Evolutionary conservation across 805 yeast genomes (phyloP).

Genomic region (Suhomyces kilbournensis): DNA sequence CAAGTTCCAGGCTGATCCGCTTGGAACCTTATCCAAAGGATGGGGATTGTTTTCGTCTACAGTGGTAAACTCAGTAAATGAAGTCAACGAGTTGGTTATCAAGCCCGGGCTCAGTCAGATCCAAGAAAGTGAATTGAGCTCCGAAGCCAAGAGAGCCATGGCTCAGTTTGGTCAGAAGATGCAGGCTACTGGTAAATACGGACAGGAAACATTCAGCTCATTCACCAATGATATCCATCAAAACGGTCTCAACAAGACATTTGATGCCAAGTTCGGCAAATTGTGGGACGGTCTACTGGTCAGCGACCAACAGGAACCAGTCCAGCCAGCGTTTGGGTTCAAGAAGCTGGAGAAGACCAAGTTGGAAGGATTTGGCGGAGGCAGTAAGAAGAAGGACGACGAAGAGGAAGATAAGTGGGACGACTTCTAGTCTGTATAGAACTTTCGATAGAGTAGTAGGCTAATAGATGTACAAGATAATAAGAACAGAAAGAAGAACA

Average conservation of each 20-base stretch:
- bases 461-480: background rate
- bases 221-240: conserved; percentile 48
- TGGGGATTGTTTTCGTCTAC: conserved; percentile 93
- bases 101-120: conserved; percentile 87
- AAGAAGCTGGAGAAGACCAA: conserved; percentile 60
- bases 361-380: conserved; percentile 48
- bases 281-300: conserved; percentile 55
- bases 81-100: conserved; percentile 83
- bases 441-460: background rate
- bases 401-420: conserved; percentile 65
- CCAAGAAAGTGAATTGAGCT: conserved; percentile 70
- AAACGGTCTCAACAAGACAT: conserved; percentile 34
- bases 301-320: conserved; percentile 32
- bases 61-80: conserved; percentile 76
- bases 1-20: conserved; percentile 75
- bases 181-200: conserved; percentile 79
- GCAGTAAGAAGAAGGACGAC: conserved; percentile 32
- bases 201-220: conserved; percentile 62
- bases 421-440: conserved; percentile 41
- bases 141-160: conserved; percentile 88
- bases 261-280: conserved; percentile 44
- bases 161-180: conserved; percentile 93
- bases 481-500: background rate
- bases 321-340: conserved; percentile 68
- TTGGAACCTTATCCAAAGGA: conserved; percentile 87